These are phyloP conservation scores for Fusarium aywerte DNA, from an alignment of 2,329 filamentous ascomycete species.

Conservation along the genomic window DNA sequence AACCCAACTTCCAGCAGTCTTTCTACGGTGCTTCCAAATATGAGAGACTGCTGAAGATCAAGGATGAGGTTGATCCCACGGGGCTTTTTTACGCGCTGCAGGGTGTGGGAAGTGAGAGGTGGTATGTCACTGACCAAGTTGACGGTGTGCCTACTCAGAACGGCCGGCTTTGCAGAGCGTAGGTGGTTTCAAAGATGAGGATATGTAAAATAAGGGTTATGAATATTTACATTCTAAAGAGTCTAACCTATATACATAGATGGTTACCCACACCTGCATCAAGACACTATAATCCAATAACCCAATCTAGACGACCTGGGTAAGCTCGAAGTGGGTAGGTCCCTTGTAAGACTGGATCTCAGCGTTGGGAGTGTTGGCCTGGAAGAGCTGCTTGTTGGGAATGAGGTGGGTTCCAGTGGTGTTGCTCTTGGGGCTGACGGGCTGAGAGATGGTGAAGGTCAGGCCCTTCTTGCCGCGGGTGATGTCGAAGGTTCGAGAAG, in stretches of 20 bases:
- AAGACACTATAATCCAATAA: not conserved
- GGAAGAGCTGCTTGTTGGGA: constrained; percentile 24
- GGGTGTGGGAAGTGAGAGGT: constrained; percentile 37
- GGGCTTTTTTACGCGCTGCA: constrained; percentile 38
- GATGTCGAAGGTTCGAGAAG: constrained; percentile 48
- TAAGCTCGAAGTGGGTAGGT: constrained; percentile 28
- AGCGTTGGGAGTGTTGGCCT: constrained; percentile 33
- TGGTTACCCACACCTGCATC: not conserved
- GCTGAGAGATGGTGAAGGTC: constrained; percentile 45
- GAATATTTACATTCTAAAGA: not conserved
- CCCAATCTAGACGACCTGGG: too few relatives aligned
- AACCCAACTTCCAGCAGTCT: constrained; percentile 41
- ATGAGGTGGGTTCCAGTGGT: constrained; percentile 45
- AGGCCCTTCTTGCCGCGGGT: constrained; percentile 41
- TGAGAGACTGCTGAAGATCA: constrained; percentile 31
- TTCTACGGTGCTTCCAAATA: constrained; percentile 39
- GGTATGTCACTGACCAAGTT: constrained; percentile 37
- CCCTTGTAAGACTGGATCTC: constrained; percentile 48
- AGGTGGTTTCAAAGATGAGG: rapidly evolving
- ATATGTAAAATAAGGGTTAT: too few relatives aligned
- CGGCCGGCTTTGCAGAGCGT: constrained; percentile 33
- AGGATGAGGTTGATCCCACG: constrained; percentile 34
- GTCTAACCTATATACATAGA: not conserved
- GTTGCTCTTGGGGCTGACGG: constrained; percentile 41
- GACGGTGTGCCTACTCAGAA: constrained; percentile 41